Evolutionary conservation across 805 yeast species (phyloP), one percentile per base, ranked within the genome.

Genomic region (Saccharomyces paradoxus): DNA sequence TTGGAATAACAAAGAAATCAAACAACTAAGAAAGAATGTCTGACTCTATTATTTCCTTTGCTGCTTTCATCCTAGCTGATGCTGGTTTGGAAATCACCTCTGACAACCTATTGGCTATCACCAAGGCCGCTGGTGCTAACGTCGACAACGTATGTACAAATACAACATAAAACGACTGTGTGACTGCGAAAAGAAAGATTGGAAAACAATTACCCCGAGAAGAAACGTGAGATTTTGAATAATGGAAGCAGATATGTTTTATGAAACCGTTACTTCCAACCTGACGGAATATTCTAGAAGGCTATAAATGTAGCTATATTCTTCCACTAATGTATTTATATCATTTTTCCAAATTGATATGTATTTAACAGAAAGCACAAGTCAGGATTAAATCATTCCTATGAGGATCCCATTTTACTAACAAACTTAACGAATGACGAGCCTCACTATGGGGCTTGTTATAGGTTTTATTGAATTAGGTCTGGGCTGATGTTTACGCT

Each of bases 1-100:
- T 37, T n/a, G 24, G 12, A 17, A 3, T n/a, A 37, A 8, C 12
- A 21, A 17, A 37, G 24, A 56, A 49, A 52, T 50, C 46, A 56
- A 48, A 59, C 54, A 51, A 41, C 51, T 52, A 55, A 49, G 44
- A 37, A 57, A 75, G 67, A 75, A 89, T 89, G 96, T 87, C 96
- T 78, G 96, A 90, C 83, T 86, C 96, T 75, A 82, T 91, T 72
- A 89, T 89, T 74, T 89, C 97, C 67, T 90, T 89, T 85, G 98
- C 99, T 77, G 96, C 99, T 75, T 86, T 92, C 78, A 91, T 92
- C 81, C 82, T 92, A 77, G 97, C 98, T 67, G 99, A 92, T 75
- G 92, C 97, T 71, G 97, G 90, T 76, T 79, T 89, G 73, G 97
- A 91, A 77, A 82, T 92, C 85, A 81, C 96, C 61, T 67, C 90